Evolutionary conservation across 371 early-diverging fungal genomes (phyloP), one percentile per base, ranked within the genome.

Genomic region (Mortierella sp.): DNA sequence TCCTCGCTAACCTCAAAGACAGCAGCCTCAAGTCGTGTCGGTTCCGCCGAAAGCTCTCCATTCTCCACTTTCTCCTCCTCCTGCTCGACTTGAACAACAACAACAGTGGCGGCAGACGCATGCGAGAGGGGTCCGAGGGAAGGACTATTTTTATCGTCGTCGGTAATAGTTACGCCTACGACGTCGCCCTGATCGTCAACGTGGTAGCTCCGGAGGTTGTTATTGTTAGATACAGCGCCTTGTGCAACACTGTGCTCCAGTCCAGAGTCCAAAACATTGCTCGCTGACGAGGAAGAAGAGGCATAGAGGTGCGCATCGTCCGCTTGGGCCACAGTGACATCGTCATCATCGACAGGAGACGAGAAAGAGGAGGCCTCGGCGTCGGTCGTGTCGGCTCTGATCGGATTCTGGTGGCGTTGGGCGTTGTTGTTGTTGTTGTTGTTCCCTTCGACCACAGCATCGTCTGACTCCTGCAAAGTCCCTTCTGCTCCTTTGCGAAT

Each of bases 251-350:
- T 64, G 37, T 64, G 24, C 64, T 64, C 71, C 34, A 76, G 78
- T 11, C 71, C 76, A 43, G 75, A 78, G 76, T 73, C 76, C 57
- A 78, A 84, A 44, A 78, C 71, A 26, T 69, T 53, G 43, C 2
- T 77, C 26, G 80, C 74, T 59, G 80, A 77, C 10, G 83, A 73
- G 40, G 83, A 79, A 51, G 81, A 81, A 28, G 83, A 79, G 48
- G 85, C 77, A 57, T 76, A 61, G 6, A 77, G 21, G 19, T 53
- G 53, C 53, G 53, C 53, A 53, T 53, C 24, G 24, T 37, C 40
- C 64, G 64, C 64, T 37, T 64, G 64, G 64, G 64, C 64, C 64
- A 64, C 21, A 64, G 64, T 37, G 64, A 21, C 40, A 64, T 64
- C 43, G 43, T 40, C 64, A 55, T 26, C 55, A 37, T 64, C 61